Conservation (phyloP, 1,139 yeast genomes). For the Pichia sp. region DNA sequence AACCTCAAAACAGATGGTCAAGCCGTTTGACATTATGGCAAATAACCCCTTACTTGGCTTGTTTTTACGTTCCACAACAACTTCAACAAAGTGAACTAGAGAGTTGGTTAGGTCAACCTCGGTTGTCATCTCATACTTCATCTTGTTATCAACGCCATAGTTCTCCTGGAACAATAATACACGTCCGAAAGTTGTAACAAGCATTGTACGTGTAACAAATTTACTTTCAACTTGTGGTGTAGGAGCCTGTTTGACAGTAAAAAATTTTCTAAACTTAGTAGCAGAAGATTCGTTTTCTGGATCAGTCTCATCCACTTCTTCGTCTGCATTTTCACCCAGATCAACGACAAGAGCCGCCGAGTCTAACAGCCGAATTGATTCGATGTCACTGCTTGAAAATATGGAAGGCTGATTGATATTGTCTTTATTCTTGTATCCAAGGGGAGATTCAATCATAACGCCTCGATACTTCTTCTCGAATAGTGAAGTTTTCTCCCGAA, state of each 20-base stretch:
- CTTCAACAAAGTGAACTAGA: slow-evolving; percentile 52
- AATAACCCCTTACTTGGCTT: slow-evolving; percentile 43
- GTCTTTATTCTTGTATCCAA: slow-evolving; percentile 38
- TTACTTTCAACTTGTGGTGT: slow-evolving; percentile 5
- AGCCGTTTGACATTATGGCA: slow-evolving; percentile 46
- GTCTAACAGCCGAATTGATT: slow-evolving; percentile 27
- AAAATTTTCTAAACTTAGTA: slow-evolving; percentile 33
- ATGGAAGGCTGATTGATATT: slow-evolving; percentile 12
- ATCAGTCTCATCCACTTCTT: slow-evolving; percentile 18
- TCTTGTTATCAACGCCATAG: slow-evolving; percentile 21
- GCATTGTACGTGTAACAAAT: slow-evolving; percentile 15
- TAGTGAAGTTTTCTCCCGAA: slow-evolving; percentile 39
- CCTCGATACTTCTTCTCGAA: slow-evolving; percentile 60
- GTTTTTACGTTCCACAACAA: slow-evolving; percentile 35
- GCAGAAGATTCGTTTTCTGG: slow-evolving; percentile 19
- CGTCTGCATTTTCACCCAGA: slow-evolving; percentile 21
- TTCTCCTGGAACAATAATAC: slow-evolving; percentile 43
- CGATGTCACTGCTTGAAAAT: slow-evolving; percentile 14
- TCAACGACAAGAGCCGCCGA: background rate
- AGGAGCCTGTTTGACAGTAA: slow-evolving; percentile 22
- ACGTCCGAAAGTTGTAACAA: slow-evolving; percentile 56
- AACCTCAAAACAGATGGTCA: slow-evolving; percentile 55
- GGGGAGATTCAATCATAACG: slow-evolving; percentile 56
- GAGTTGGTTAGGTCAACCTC: slow-evolving; percentile 49
- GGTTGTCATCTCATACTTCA: slow-evolving; percentile 39